These are phyloP conservation scores for Trypanosoma congolense DNA, from an alignment of 208 protist species.

Conservation along the genomic window DNA sequence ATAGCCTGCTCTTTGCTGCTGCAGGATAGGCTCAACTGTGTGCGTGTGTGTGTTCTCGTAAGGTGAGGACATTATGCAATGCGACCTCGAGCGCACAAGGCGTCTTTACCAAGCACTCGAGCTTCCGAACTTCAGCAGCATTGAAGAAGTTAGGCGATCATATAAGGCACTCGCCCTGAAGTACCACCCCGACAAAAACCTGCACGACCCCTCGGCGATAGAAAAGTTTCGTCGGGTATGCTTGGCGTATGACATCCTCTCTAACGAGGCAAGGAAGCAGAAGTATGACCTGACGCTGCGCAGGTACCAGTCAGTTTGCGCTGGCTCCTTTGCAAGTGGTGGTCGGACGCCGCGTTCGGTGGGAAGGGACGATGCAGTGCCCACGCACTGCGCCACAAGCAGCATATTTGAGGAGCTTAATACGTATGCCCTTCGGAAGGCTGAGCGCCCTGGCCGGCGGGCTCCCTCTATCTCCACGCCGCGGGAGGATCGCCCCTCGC, in stretches of 20 bases:
- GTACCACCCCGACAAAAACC: conserved; percentile 95
- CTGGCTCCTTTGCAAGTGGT: conserved; percentile 8
- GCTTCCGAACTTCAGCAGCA: conserved; percentile 75
- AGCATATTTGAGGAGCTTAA: conserved; percentile 17
- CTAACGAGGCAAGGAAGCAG: conserved; percentile 86
- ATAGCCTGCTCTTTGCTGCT: no score
- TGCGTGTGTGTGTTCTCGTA: no score
- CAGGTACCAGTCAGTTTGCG: conserved; percentile 22
- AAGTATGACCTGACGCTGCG: conserved; percentile 94
- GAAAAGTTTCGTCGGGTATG: conserved; percentile 88
- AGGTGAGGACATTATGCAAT: conserved; percentile 5
- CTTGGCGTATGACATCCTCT: conserved; percentile 96
- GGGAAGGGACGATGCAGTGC: not conserved
- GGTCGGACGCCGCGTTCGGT: not conserved
- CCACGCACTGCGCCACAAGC: conserved; percentile 8
- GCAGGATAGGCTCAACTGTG: no score
- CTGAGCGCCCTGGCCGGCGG: conserved; percentile 7
- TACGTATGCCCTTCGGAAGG: conserved; percentile 7
- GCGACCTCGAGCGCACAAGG: conserved; percentile 23
- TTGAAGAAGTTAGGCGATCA: conserved; percentile 86
- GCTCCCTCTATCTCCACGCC: conserved; percentile 1
- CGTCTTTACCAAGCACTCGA: conserved; percentile 84
- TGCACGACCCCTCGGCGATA: conserved; percentile 63
- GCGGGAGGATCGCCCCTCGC: conserved; percentile 14
- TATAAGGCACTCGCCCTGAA: conserved; percentile 92